phyloP scores from a whole-genome alignment of 176 grass and related monocot species.

The Bromus sterilis region DNA sequence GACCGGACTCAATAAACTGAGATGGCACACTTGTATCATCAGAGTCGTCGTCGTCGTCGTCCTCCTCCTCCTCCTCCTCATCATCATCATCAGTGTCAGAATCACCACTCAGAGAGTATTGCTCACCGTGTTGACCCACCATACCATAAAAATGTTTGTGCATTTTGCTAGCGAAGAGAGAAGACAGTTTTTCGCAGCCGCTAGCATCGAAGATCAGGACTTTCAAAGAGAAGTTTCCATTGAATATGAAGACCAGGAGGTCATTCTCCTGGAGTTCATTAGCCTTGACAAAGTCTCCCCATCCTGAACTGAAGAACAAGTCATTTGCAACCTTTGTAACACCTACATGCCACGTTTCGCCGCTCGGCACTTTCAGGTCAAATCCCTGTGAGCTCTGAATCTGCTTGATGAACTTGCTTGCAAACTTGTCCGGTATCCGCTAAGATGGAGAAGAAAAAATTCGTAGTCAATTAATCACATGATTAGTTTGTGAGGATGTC shows the following conservation, averaged over 20 bases:
- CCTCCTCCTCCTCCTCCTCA: too few relatives aligned
- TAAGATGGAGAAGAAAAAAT: background rate
- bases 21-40: background rate
- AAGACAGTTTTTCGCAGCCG: conserved; percentile 32
- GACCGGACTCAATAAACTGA: background rate
- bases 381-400: conserved; percentile 5
- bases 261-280: conserved; percentile 33
- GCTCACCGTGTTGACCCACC: background rate
- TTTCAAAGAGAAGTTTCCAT: conserved; percentile 25
- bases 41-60: too few relatives aligned
- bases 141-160: background rate
- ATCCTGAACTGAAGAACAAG: conserved; percentile 23
- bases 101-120: background rate
- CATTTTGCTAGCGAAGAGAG: background rate
- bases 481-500: background rate
- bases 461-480: background rate
- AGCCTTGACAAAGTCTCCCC: conserved; percentile 39
- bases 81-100: background rate
- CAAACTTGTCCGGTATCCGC: conserved; percentile 39
- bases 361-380: conserved; percentile 14
- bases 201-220: conserved; percentile 37
- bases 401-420: conserved; percentile 8
- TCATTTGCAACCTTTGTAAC: background rate
- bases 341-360: conserved; percentile 30
- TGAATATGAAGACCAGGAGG: conserved; percentile 37